phyloP scores from a whole-genome alignment of 371 early-diverging fungal species.

The Encephalitozoon hellem region DNA sequence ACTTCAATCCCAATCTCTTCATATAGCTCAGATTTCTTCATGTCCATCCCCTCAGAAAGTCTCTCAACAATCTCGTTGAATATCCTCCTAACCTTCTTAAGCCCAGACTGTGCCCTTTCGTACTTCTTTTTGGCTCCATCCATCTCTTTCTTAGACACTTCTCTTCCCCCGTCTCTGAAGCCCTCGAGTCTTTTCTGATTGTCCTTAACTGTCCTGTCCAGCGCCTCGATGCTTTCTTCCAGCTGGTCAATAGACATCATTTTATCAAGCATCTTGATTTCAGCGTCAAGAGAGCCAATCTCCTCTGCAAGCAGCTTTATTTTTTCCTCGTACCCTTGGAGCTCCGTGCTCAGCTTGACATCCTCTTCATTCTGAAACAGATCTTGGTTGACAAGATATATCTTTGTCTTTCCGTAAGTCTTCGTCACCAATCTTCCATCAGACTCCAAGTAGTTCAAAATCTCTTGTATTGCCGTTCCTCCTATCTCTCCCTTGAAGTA shows the following conservation, averaged over 20 bases:
- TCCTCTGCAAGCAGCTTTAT: constrained; percentile 4
- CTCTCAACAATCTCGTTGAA: constrained; percentile 43
- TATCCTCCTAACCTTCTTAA: constrained; percentile 35
- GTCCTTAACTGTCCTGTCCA: constrained; percentile 10
- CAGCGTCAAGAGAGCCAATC: background rate
- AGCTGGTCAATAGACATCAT: constrained; percentile 40
- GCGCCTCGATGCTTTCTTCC: constrained; percentile 15
- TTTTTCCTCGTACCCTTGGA: background rate
- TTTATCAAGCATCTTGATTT: constrained; percentile 10
- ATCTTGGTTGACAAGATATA: constrained; percentile 40
- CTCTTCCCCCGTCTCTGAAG: background rate
- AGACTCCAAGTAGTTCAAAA: constrained; percentile 19
- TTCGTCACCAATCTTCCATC: constrained; percentile 26
- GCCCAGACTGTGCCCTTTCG: constrained; percentile 5
- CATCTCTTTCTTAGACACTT: constrained; percentile 41
- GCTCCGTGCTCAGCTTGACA: constrained; percentile 4
- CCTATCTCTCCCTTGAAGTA: constrained; percentile 29
- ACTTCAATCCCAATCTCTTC: constrained; percentile 51
- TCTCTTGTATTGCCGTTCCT: constrained; percentile 2
- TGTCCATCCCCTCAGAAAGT: constrained; percentile 47
- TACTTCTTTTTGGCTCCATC: constrained; percentile 20
- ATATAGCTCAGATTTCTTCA: constrained; percentile 42
- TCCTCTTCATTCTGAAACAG: constrained; percentile 5
- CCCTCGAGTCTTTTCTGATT: background rate
- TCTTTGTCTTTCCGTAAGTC: constrained; percentile 25